These are phyloP conservation scores for Penicillium aurantiogriseum DNA, from an alignment of 2,329 filamentous ascomycete genomes.

Conservation along the genomic window DNA sequence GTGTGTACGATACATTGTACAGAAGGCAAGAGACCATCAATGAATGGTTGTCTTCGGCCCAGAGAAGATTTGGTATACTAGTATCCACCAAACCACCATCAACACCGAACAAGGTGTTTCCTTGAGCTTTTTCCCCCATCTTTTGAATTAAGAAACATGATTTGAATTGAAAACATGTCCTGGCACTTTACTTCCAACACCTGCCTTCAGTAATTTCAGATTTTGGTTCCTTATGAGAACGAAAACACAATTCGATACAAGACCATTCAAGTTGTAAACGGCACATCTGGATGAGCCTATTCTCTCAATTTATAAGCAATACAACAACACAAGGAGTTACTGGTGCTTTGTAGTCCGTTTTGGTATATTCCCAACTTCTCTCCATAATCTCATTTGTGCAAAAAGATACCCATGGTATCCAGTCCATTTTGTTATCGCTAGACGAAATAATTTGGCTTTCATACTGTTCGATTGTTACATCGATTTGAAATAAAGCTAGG, in stretches of 20 bases:
- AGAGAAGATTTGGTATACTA: slow-evolving; percentile 14
- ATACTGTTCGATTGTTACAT: too few relatives aligned
- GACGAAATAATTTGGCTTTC: too few relatives aligned
- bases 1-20: slow-evolving; percentile 41
- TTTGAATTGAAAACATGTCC: slow-evolving; percentile 4
- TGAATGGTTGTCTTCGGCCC: slow-evolving; percentile 8
- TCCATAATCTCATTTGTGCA: too few relatives aligned
- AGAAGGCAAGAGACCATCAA: slow-evolving; percentile 25
- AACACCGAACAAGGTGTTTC: not conserved
- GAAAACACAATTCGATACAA: not conserved
- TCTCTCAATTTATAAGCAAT: not conserved
- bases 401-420: too few relatives aligned
- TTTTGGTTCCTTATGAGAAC: not conserved
- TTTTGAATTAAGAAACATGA: slow-evolving; percentile 3
- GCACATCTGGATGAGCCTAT: not conserved
- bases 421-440: too few relatives aligned
- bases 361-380: too few relatives aligned
- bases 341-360: too few relatives aligned
- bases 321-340: not conserved
- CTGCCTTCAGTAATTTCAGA: not conserved
- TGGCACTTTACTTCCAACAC: not conserved
- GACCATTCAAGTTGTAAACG: not conserved
- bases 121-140: not conserved
- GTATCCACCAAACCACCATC: slow-evolving; percentile 2
- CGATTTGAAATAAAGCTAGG: too few relatives aligned